phyloP scores from a whole-genome alignment of 352 stramenopile genomes.

The Globisporangium radiosum region DNA sequence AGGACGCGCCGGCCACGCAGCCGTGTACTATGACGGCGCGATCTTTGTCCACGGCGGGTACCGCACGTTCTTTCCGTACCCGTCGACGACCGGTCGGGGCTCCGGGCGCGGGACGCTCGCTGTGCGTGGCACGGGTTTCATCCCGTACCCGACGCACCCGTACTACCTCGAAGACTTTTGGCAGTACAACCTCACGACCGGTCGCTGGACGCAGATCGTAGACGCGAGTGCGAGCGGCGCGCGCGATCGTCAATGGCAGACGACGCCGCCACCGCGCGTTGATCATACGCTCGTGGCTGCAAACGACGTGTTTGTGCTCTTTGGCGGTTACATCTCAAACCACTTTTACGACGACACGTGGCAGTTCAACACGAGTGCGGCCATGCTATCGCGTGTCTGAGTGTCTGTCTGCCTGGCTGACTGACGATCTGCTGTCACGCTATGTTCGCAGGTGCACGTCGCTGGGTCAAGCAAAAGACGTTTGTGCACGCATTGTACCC shows the following conservation, averaged over 20 bases:
- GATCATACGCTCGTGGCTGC: constrained; percentile 81
- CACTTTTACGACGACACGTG: constrained; percentile 94
- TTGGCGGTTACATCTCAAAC: constrained; percentile 92
- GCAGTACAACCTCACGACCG: constrained; percentile 87
- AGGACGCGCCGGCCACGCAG: constrained; percentile 79
- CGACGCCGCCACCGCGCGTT: constrained; percentile 55
- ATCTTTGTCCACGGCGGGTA: constrained; percentile 92
- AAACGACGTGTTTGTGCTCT: constrained; percentile 83
- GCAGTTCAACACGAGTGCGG: constrained; percentile 91
- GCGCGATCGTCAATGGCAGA: constrained; percentile 9
- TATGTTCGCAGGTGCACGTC: constrained; percentile 35
- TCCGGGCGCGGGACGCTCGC: constrained; percentile 57
- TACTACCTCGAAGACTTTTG: constrained; percentile 94
- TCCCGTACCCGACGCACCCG: constrained; percentile 87
- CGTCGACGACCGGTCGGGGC: constrained; percentile 80
- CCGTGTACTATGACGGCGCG: constrained; percentile 63
- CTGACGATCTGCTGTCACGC: too few relatives aligned
- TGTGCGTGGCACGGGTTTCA: constrained; percentile 49
- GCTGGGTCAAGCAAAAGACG: constrained; percentile 86
- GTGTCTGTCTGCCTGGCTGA: too few relatives aligned
- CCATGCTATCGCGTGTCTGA: not conserved
- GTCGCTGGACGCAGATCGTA: constrained; percentile 73
- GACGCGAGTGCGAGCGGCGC: constrained; percentile 5
- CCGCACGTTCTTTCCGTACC: constrained; percentile 94
- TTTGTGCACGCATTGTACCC: constrained; percentile 92